A percentile compares a stretch with the other conserved stretches of the same genome.
These are phyloP conservation scores for Rhizopogon sp. DNA, from an alignment of 768 basidiomycete genomes.

Conservation along the genomic window DNA sequence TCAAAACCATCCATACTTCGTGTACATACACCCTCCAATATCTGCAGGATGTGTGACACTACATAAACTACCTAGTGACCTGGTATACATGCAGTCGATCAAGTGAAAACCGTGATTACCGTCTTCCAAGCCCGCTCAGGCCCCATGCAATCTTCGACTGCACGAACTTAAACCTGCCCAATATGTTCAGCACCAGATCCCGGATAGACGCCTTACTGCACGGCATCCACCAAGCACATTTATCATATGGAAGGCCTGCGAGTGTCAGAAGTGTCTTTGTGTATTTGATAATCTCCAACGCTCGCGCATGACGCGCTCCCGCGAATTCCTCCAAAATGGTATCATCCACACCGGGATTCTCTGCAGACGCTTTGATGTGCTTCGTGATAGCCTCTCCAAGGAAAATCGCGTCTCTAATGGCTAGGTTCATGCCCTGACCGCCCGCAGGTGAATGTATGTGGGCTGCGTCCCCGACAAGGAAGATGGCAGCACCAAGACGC, in stretches of 20 bases:
- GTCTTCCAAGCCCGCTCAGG: conserved; percentile 21
- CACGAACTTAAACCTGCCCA: conserved; percentile 14
- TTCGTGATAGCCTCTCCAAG: conserved; percentile 37
- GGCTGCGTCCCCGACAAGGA: conserved; percentile 37
- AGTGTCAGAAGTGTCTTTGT: conserved; percentile 30
- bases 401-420: conserved; percentile 49
- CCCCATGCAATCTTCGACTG: conserved; percentile 16
- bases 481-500: conserved; percentile 11
- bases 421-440: conserved; percentile 56
- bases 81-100: no score
- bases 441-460: conserved; percentile 52
- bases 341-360: conserved; percentile 16
- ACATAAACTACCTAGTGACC: no score
- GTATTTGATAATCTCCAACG: conserved; percentile 35
- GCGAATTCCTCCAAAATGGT: conserved; percentile 31
- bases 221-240: conserved; percentile 17
- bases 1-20: no score
- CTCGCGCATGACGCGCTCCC: conserved; percentile 30
- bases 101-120: background rate
- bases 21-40: no score
- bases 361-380: conserved; percentile 21
- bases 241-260: conserved; percentile 17
- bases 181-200: conserved; percentile 16
- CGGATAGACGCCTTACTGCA: conserved; percentile 22
- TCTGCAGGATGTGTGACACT: no score